Evolutionary conservation across 352 stramenopile genomes (phyloP), one percentile per base, ranked within the genome.

Genomic region (Phytophthora tentaculata): DNA sequence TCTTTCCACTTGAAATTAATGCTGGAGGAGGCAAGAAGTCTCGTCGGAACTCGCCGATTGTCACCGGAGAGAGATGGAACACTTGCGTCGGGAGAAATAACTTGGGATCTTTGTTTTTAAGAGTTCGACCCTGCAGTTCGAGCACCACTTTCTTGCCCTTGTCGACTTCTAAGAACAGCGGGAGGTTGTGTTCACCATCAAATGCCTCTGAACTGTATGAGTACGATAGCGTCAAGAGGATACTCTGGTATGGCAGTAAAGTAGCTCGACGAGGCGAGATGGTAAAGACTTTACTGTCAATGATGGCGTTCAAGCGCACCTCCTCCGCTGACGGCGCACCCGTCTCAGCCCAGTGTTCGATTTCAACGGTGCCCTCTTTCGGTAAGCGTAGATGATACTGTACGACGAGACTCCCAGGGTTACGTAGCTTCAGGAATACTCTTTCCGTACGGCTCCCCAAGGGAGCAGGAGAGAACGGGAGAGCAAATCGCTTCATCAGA

Each of bases 321-420:
- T 94, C 79, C 20, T 92, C 81, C 24, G 80, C 80, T 7, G 89
- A 97, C 16, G 94, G 93, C 23, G 94, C 88, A 19, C 88, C 83
- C 5, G 90, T 92, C 54, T 97, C 92, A 20, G 91, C 92, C 95
- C 95, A 98, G 29, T 93, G 90, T 53, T 98, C 94, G 23, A 98
- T 90, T 66, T 98, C 94, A 10, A 98, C 87, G 35, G 96, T 88
- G 10, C 85, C 88, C 55, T 98, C 92, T 61, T 97, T 98, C 8
- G 94, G 94, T 20, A 97, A 93, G 22, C 91, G 86, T 43, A 98
- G 55, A 10, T 77, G 71, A 60, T 96, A 97, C 13, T 86, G 76
- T 8, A 96, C 90, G 17, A 96, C 75, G 5, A 98, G 80, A 24
- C 67, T 84, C 2, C 92, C 94, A 0, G 88, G 80, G 65, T 98